phyloP scores from a whole-genome alignment of 768 basidiomycete genomes.

The Saitozyma sp. region DNA sequence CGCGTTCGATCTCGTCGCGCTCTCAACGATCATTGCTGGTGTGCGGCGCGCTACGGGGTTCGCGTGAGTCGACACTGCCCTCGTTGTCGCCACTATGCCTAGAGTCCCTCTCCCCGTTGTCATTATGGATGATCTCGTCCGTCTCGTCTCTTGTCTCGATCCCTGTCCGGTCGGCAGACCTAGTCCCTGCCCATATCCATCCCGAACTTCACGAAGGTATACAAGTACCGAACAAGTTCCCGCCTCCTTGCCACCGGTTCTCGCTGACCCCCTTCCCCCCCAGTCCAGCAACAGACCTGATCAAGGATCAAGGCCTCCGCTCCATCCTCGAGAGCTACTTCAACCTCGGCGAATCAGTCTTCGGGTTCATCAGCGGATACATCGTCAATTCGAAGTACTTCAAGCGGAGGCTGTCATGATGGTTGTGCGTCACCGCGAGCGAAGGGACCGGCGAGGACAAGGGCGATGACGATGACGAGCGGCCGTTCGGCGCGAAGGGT shows the following conservation, averaged over 20 bases:
- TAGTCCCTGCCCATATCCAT: neutral
- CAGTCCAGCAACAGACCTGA: constrained; percentile 28
- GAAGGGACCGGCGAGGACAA: neutral
- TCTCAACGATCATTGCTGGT: constrained; percentile 43
- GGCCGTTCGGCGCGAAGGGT: neutral
- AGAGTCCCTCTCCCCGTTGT: too few relatives aligned
- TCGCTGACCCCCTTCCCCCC: constrained; percentile 1
- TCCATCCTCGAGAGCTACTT: constrained; percentile 42
- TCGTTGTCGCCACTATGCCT: neutral
- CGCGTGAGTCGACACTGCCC: constrained; percentile 24
- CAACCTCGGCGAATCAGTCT: constrained; percentile 38
- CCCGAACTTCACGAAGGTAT: neutral
- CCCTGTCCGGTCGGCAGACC: neutral
- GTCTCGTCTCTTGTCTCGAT: too few relatives aligned
- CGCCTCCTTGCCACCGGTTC: neutral
- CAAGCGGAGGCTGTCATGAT: constrained; percentile 18
- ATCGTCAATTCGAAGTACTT: constrained; percentile 46
- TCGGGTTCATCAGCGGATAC: constrained; percentile 29
- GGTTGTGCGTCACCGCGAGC: neutral
- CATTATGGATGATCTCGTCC: too few relatives aligned
- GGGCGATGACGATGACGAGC: neutral
- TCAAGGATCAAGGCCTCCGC: constrained; percentile 34
- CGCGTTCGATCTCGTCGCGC: constrained; percentile 39
- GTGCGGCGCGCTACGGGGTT: constrained; percentile 39
- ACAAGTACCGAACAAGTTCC: neutral